Base-by-base conservation (phyloP, 805 yeast species). In the Ogataea sp. region DNA sequence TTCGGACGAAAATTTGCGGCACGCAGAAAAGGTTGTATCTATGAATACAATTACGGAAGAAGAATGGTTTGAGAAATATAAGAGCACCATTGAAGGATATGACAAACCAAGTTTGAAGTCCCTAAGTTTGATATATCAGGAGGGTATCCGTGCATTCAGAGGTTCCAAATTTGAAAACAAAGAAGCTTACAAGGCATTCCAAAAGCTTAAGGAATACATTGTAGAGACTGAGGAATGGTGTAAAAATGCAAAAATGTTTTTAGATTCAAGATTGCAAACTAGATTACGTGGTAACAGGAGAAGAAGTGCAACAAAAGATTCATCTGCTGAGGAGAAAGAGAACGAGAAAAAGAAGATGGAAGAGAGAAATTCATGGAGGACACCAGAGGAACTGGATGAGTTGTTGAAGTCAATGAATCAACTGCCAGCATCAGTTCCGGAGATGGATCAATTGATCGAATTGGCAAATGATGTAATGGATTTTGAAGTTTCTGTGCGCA, bases 381-480 rank as follows among this genome's bases (percentile, higher is more conserved):
- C 45, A 5, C 50, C 66, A 4, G 58, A 55, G 11, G 58, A 58
- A 26, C 51, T 77, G 32, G 56, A 65, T 20, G 37, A 43, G 17
- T 47, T 80, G 18, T 48, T 78, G 13, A 59, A 61, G 15, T 64
- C 65, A 33, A 73, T 80, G 4, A 75, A 80, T 2, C 49, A 53
- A 0, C 49, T 80, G 42, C 69, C 73, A 17, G 72, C 82, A 39
- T 55, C 67, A 3, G 62, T 75, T 15, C 70, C 76, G 0, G 93
- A 83, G 50, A 65, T 78, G 47, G 80, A 73, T 16, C 81, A 75
- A 48, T 55, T 83, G 11, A 42, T 68, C 4, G 81, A 74, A 43
- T 67, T 78, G 34, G 67, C 71, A 4, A 57, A 50, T 24, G 82
- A 75, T 45, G 67, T 83, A 32, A 64, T 64, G 36, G 65, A 65